These are phyloP conservation scores for Ceratobasidium sp. DNA, from an alignment of 1,284 basidiomycete genomes.

Conservation along the genomic window DNA sequence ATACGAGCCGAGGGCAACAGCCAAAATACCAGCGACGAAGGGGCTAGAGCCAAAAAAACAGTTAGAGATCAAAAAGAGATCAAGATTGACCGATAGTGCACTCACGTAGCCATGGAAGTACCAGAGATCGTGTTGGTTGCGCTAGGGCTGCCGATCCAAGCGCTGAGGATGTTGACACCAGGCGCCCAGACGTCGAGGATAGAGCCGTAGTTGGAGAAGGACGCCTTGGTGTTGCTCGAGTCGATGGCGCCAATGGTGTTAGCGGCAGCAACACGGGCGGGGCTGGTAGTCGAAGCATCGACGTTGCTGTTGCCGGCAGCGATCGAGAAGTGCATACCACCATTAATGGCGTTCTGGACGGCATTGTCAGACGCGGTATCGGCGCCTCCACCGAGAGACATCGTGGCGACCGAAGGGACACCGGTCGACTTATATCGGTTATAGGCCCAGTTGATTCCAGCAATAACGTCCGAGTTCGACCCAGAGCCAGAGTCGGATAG, in stretches of 20 bases:
- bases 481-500: constrained; percentile 94
- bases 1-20: constrained; percentile 9
- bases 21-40: constrained; percentile 45
- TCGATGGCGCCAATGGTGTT: constrained; percentile 91
- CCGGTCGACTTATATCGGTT: constrained; percentile 60
- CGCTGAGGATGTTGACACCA: constrained; percentile 84
- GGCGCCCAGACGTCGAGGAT: constrained; percentile 52
- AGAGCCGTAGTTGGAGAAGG: constrained; percentile 85
- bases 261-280: constrained; percentile 78
- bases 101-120: constrained; percentile 72
- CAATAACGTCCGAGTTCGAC: constrained; percentile 89
- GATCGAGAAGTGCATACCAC: constrained; percentile 94
- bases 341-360: constrained; percentile 71
- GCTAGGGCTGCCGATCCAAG: constrained; percentile 72
- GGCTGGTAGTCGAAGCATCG: constrained; percentile 59
- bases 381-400: constrained; percentile 47
- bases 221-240: constrained; percentile 81
- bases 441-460: constrained; percentile 90
- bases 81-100: no score
- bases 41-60: neutral
- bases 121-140: constrained; percentile 81
- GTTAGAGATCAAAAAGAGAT: no score
- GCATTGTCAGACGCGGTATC: constrained; percentile 48
- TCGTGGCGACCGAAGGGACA: constrained; percentile 47
- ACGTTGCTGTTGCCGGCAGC: constrained; percentile 85